Percentiles rank a stretch among this genome's conserved stretches.
These are phyloP conservation scores for Zychaea mexicana DNA, from an alignment of 371 early-diverging fungal genomes.

Conservation along the genomic window DNA sequence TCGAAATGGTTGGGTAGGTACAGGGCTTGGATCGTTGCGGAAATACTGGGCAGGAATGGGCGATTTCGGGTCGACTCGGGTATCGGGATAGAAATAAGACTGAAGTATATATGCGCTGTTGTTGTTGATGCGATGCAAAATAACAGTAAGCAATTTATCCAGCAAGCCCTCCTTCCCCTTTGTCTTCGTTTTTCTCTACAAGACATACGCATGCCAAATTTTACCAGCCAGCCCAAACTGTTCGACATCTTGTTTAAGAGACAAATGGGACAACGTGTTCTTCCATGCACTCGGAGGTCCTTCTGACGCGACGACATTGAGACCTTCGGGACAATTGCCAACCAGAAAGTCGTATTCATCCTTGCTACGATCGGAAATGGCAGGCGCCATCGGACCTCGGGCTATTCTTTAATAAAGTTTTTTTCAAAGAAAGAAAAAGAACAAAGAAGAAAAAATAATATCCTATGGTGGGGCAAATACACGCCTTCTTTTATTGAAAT, in stretches of 20 bases:
- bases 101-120: conserved; percentile 49
- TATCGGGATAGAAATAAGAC: conserved; percentile 33
- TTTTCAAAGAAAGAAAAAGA: background rate
- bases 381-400: background rate
- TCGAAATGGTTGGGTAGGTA: conserved; percentile 23
- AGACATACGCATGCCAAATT: conserved; percentile 50
- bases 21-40: background rate
- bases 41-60: conserved; percentile 35
- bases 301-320: conserved; percentile 36
- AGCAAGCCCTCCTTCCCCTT: background rate
- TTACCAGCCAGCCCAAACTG: conserved; percentile 53
- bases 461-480: too few species aligned
- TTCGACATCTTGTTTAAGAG: conserved; percentile 41
- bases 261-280: conserved; percentile 11
- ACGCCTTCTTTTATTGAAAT: background rate
- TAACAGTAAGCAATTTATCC: background rate
- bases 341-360: conserved; percentile 26
- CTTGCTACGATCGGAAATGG: background rate
- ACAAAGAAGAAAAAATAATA: too few species aligned
- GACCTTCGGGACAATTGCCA: conserved; percentile 45
- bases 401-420: background rate
- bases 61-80: conserved; percentile 4
- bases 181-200: background rate
- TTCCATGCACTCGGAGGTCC: conserved; percentile 33
- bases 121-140: background rate